A percentile compares a stretch with the other conserved stretches of the same genome.
These are phyloP conservation scores for Digitaria exilis DNA, from an alignment of 202 grass and related monocot genomes.

Conservation along the genomic window DNA sequence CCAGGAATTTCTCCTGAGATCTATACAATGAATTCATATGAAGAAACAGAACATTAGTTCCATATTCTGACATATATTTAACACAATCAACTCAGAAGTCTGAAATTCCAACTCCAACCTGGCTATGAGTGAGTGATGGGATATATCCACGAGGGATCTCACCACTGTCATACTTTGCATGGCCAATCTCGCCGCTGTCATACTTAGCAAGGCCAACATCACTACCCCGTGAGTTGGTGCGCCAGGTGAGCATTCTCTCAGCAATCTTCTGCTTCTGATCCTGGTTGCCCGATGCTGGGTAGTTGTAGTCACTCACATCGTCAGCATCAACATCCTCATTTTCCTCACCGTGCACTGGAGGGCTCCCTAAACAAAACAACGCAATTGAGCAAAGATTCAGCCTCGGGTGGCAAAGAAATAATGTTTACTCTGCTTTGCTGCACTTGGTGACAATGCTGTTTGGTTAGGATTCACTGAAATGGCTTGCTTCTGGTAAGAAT, in stretches of 20 bases:
- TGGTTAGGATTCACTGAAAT: not conserved
- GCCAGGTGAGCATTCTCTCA: conserved; percentile 92
- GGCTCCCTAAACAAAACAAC: conserved; percentile 58
- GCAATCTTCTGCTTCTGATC: conserved; percentile 79
- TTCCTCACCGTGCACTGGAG: conserved; percentile 65
- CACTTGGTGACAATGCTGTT: not conserved
- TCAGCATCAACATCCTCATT: conserved; percentile 66
- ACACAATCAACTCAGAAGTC: not conserved
- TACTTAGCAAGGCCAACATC: conserved; percentile 68
- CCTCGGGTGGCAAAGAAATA: not conserved
- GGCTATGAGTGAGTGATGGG: conserved; percentile 71
- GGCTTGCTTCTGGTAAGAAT: not conserved
- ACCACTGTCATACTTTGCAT: conserved; percentile 75
- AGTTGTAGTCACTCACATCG: conserved; percentile 78
- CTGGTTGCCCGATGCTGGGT: conserved; percentile 56
- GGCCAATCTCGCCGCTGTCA: conserved; percentile 68
- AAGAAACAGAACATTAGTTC: conserved; percentile 15
- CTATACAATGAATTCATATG: conserved; percentile 44
- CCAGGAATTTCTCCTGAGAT: conserved; percentile 79
- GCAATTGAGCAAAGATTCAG: not conserved
- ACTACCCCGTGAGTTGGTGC: conserved; percentile 47
- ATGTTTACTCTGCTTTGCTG: not conserved
- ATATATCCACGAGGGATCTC: conserved; percentile 83
- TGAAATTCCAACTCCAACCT: conserved; percentile 41
- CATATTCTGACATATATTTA: not conserved